Evolutionary conservation across 208 protist species (phyloP).

Genomic region (Leishmania mexicana): DNA sequence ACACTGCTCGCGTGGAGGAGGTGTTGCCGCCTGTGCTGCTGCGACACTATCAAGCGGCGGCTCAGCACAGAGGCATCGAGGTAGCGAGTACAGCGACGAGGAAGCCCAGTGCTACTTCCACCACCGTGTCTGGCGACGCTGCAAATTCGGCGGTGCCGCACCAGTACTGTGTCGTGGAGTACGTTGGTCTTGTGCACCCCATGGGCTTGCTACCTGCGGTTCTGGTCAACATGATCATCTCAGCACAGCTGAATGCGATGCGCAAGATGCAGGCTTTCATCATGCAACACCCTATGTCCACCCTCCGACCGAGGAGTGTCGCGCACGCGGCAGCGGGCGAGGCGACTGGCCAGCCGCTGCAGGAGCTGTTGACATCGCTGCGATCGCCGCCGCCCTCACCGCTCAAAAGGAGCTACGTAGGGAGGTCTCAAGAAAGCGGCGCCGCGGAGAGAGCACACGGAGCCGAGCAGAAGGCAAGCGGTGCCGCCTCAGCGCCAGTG

Average conservation of each 20-base stretch:
- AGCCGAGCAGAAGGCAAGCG: not conserved
- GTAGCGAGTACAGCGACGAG: not conserved
- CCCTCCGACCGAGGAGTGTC: conserved; percentile 10
- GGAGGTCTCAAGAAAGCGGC: not conserved
- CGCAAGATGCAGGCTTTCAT: conserved; percentile 57
- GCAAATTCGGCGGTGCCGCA: not conserved
- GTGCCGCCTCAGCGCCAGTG: not conserved
- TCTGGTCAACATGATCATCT: conserved; percentile 73
- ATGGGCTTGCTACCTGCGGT: conserved; percentile 72
- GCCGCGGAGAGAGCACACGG: not conserved
- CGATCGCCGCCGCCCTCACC: not conserved
- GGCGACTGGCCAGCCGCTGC: conserved; percentile 2
- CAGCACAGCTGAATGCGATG: conserved; percentile 51
- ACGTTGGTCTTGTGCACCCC: conserved; percentile 75
- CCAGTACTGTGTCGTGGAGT: conserved; percentile 61
- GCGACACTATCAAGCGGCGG: conserved; percentile 4
- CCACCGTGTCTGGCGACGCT: not conserved
- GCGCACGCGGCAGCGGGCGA: not conserved
- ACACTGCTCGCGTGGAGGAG: conserved; percentile 2
- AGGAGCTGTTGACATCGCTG: conserved; percentile 13
- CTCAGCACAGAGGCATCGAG: not conserved
- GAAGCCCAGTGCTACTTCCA: not conserved
- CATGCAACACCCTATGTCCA: conserved; percentile 33
- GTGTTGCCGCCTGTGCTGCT: conserved; percentile 23
- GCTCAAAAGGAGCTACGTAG: not conserved